Base-by-base conservation (phyloP, 176 grass and related monocot species). In the Triticum dicoccoides region DNA sequence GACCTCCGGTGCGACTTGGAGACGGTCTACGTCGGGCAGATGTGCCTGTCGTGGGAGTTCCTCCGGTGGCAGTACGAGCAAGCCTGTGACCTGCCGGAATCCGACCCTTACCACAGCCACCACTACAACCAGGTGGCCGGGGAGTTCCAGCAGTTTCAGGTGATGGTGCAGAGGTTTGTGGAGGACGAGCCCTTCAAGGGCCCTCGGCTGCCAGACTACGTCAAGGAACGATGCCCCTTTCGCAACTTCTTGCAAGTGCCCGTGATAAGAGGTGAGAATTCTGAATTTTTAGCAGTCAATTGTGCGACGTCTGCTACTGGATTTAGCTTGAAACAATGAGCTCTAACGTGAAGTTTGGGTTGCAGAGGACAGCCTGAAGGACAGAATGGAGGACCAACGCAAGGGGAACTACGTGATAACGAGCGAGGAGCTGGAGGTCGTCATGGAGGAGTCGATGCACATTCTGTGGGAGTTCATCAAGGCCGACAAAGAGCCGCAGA, bases 101-200 rank as follows among this genome's bases (percentile, higher is more conserved):
- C 89, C 0, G 94, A 99, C 81, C 59, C 94, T 27, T 99, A 91
- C 68, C 89, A 88, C 41, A 90, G 90, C 67, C 92, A 99, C 65
- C 86, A 86, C 34, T 99, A 96, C 89, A 93, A 94, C 78, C 92
- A 93, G 73, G 90, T 88, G 49, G 97, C 97, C 10, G 94, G 90
- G 21, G 94, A 99, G 59, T 99, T 99, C 89, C 97, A 99, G 72
- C 94, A 99, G 83, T 96, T 99, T 69, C 97, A 97, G 87, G 97
- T 99, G 5, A 73, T 91, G 59, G 69, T 99, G 47, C 92, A 96
- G 66, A 89, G 97, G 73, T 99, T 99, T 18, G 80, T 94, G 2
- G 97, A 99, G 69, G 88, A 99, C 10, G 97, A 99, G 67, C 84
- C 90, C 0, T 99, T 99, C 83, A 95, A 99, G 84, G 90, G 87